Percentiles rank a stretch among this genome's conserved stretches.
Evolutionary conservation across 225 moss, liverwort and hornwort species (phyloP).

Genomic region (Bryoerythrophyllum caledonicum): DNA sequence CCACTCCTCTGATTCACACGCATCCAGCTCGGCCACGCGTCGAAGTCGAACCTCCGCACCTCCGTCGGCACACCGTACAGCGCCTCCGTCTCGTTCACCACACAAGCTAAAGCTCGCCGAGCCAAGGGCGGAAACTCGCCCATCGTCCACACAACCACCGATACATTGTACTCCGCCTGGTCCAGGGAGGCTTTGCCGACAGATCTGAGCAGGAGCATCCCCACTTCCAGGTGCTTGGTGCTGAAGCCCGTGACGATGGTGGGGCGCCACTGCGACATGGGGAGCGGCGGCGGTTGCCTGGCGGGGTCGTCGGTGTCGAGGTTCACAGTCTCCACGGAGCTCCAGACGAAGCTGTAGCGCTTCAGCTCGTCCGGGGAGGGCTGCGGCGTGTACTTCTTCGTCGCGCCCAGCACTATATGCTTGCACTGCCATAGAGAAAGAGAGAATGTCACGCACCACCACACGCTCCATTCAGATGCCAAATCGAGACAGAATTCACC

Average conservation of each 20-base stretch:
- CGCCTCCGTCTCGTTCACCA: slow-evolving; percentile 42
- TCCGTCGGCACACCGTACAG: slow-evolving; percentile 45
- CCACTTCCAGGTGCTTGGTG: slow-evolving; percentile 33
- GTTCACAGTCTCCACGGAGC: slow-evolving; percentile 24
- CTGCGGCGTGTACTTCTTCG: slow-evolving; percentile 27
- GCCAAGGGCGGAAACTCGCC: slow-evolving; percentile 29
- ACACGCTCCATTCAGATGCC: no score
- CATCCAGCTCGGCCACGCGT: slow-evolving; percentile 59
- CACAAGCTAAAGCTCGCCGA: slow-evolving; percentile 36
- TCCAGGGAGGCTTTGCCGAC: slow-evolving; percentile 33
- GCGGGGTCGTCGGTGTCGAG: slow-evolving; percentile 25
- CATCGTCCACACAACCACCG: slow-evolving; percentile 53
- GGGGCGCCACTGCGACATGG: slow-evolving; percentile 33
- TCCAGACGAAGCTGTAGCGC: slow-evolving; percentile 12
- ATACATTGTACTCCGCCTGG: slow-evolving; percentile 24
- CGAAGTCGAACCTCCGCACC: slow-evolving; percentile 52
- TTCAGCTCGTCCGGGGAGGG: slow-evolving; percentile 18
- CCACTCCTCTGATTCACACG: slow-evolving; percentile 47
- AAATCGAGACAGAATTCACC: no score
- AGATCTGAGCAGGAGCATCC: slow-evolving; percentile 43
- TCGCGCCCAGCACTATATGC: slow-evolving; percentile 31
- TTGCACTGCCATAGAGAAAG: slow-evolving; percentile 20
- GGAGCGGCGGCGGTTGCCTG: slow-evolving; percentile 20
- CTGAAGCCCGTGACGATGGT: slow-evolving; percentile 44
- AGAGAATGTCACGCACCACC: no score